Evolutionary conservation across 2,329 filamentous ascomycete species (phyloP), one percentile per base, ranked within the genome.

Genomic region (Claviceps pazoutovae): DNA sequence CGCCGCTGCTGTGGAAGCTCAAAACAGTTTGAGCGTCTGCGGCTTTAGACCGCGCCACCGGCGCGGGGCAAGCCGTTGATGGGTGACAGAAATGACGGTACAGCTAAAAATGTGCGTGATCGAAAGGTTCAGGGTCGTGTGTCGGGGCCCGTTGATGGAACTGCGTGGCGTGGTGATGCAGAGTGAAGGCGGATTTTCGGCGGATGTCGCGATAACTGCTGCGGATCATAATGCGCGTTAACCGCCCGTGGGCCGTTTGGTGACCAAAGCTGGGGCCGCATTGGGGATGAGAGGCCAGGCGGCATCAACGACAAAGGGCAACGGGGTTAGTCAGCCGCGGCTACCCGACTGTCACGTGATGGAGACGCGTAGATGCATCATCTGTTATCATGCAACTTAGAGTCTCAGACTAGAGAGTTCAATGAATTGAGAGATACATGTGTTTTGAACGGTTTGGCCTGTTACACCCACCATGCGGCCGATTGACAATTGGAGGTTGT

Each of bases 41-140:
- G 52, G 49, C 46, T 37, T 9, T 34, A 2, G 4, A 53, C 38
- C 46, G 53, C 51, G 43, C 51, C 30, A 37, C 9, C 16, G 46
- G 44, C 43, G 34, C 34, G 34, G 43, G 56, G 55, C 48, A 37
- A 26, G 42, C 19, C 30, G 17, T 46, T 42, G 48, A 56, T 58
- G 58, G 58, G 56, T 58, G 50, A 54, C 51, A 55, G 49, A 9
- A n/a, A 14, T 42, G 49, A 26, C 5, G 23, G 34, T 30, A 16
- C 17, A 46, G 49, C 45, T 51, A 30, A 54, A 52, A 58, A 58
- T 54, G 61, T 58, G 60, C 51, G 59, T 57, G 30, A 48, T 60
- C 59, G 56, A 65, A 68, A 68, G 63, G 48, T 63, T 58, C 48
- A 34, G n/a, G 23, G 9, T 26, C 51, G 4, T 41, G 48, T 19